A percentile compares a stretch with the other conserved stretches of the same genome.
Conservation (phyloP, 2,329 filamentous ascomycete genomes). For the Scytalidium lignicola region DNA sequence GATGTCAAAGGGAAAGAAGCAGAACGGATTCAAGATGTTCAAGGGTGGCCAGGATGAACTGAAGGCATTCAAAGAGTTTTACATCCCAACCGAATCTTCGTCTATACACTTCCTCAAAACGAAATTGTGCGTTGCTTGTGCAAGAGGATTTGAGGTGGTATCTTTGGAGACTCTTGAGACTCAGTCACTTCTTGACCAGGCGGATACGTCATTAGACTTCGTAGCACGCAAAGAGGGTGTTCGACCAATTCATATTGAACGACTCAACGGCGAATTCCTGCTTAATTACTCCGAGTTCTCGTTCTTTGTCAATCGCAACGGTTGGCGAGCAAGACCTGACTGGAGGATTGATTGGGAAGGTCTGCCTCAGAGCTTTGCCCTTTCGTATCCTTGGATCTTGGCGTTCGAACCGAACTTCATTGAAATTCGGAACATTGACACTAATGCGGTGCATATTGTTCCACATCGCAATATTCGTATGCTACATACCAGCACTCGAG, state of each 20-base stretch:
- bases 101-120: conserved; percentile 97
- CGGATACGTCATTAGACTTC: conserved; percentile 96
- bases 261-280: conserved; percentile 92
- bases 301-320: conserved; percentile 98
- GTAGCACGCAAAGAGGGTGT: conserved; percentile 90
- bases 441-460: conserved; percentile 89
- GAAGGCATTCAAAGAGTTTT: conserved; percentile 97
- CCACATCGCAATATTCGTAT: conserved; percentile 96
- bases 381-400: conserved; percentile 94
- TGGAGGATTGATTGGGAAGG: conserved; percentile 99
- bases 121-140: conserved; percentile 93
- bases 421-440: conserved; percentile 93
- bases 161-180: conserved; percentile 96
- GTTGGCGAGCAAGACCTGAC: conserved; percentile 91
- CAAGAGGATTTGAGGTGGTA: conserved; percentile 94
- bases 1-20: conserved; percentile 89
- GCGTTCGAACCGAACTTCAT: conserved; percentile 98
- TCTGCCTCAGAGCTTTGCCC: conserved; percentile 82
- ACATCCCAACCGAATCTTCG: conserved; percentile 96
- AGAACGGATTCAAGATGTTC: conserved; percentile 96
- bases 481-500: conserved; percentile 93
- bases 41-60: conserved; percentile 88
- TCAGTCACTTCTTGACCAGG: conserved; percentile 92
- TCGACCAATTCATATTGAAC: conserved; percentile 94
- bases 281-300: conserved; percentile 98